These are phyloP conservation scores for Heimioporus sp. DNA, from an alignment of 768 basidiomycete genomes.

Conservation along the genomic window DNA sequence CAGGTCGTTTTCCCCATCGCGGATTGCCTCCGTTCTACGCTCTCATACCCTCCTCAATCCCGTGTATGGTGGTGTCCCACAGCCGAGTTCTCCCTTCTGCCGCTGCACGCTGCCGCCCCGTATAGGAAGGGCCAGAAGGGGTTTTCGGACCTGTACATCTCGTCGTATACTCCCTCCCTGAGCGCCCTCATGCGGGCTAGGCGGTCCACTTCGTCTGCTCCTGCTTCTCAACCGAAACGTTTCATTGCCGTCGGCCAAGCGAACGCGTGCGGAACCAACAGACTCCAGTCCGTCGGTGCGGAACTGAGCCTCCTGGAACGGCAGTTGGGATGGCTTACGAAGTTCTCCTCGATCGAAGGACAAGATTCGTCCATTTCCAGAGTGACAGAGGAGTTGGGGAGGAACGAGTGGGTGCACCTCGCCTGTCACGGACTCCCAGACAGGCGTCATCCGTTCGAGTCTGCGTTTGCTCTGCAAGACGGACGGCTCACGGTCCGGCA, in stretches of 20 bases:
- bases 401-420: too few species aligned
- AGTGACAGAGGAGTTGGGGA: too few species aligned
- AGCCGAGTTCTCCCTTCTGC: background rate
- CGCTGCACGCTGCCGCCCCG: background rate
- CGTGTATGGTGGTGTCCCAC: slow-evolving; percentile 17
- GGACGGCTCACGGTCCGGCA: background rate
- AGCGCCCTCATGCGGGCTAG: slow-evolving; percentile 6
- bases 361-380: too few species aligned
- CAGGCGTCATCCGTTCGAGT: slow-evolving; percentile 10
- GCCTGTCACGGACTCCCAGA: slow-evolving; percentile 21
- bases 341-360: too few species aligned
- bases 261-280: background rate
- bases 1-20: background rate
- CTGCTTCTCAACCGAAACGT: background rate
- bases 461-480: background rate
- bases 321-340: too few species aligned
- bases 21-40: background rate
- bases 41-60: background rate
- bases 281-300: too few species aligned
- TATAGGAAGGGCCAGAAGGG: background rate
- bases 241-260: slow-evolving; percentile 5
- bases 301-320: too few species aligned
- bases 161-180: slow-evolving; percentile 15
- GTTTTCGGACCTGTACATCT: slow-evolving; percentile 11
- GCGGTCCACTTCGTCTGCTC: too few species aligned